Evolutionary conservation across 1,284 basidiomycete genomes (phyloP).

Genomic region (Tausonia pullulans): DNA sequence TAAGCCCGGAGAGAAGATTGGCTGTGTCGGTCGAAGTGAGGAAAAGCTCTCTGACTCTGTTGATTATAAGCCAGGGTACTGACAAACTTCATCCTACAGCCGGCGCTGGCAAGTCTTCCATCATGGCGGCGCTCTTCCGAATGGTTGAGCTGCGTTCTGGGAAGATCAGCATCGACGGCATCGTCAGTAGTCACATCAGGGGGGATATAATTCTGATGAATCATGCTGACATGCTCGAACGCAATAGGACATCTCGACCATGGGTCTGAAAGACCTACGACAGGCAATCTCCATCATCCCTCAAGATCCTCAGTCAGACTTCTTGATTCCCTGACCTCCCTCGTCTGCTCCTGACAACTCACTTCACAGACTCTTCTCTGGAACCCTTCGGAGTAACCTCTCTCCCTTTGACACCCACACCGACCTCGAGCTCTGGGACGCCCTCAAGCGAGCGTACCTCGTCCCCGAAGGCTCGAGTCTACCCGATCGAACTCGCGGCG

Average conservation of each 20-base stretch:
- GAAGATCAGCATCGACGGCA: conserved; percentile 37
- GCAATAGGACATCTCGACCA: conserved; percentile 25
- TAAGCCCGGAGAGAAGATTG: conserved; percentile 38
- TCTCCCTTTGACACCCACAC: conserved; percentile 55
- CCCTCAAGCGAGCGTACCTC: conserved; percentile 57
- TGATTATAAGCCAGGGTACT: not conserved
- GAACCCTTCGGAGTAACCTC: conserved; percentile 49
- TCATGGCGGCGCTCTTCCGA: conserved; percentile 41
- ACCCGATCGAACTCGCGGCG: not conserved
- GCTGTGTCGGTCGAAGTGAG: conserved; percentile 41
- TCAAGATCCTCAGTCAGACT: conserved; percentile 47
- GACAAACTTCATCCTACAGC: too few relatives aligned
- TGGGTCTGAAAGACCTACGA: conserved; percentile 37
- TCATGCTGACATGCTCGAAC: too few relatives aligned
- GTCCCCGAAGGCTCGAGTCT: conserved; percentile 28
- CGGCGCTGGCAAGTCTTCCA: conserved; percentile 25
- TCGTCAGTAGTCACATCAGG: conserved; percentile 20
- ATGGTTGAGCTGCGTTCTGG: conserved; percentile 33
- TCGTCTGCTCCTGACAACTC: not conserved
- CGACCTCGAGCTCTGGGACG: conserved; percentile 61
- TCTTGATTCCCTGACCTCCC: conserved; percentile 25
- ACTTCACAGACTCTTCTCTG: conserved; percentile 29
- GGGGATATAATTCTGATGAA: too few relatives aligned
- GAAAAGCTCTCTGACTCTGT: conserved; percentile 33
- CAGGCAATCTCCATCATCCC: conserved; percentile 41